Evolutionary conservation across 768 basidiomycete genomes (phyloP), one percentile per base, ranked within the genome.

Genomic region (Psilocybe azurescens): DNA sequence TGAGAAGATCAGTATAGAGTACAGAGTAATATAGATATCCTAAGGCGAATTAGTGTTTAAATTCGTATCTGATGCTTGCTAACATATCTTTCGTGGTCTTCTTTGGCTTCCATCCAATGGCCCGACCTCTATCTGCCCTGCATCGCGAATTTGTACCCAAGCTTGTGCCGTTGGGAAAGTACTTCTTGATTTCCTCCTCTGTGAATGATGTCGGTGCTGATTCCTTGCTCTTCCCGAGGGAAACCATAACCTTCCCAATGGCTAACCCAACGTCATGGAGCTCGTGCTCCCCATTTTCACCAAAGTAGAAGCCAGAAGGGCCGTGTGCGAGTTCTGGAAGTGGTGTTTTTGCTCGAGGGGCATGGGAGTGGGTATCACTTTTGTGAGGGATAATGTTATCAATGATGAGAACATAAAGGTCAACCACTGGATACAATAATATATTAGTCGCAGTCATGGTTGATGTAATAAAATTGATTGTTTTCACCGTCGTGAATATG

Each of bases 101-200:
- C 59, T 64, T 77, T 9, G 87, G 83, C 58, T 78, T 79, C 86
- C 86, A 87, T 13, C 86, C 85, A 48, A 87, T 65, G 11, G 71
- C 68, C 47, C 75, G 74, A 1, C 77, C 74, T 55, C 82, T 74
- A 46, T 81, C 79, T 0, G 78, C 78, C 29, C 72, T 73, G 64
- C 78, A 80, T 14, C 83, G 77, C 3, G 81, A 77, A 62, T 86
- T 85, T 2, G 75, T 72, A 2, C 79, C 78, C 10, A 77, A 36
- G 55, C 66, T 70, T 3, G 75, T 75, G 14, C 76, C 75, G 29
- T 57, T 48, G 1, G 74, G 75, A 41, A 78, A 84, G 63, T 77
- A 81, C 60, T 75, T 75, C 36, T 67, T 58, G 33, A 75, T 68
- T 65, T 86, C 84, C 41, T 78, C 77, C 10, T 71, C 67, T 4